Conservation (phyloP, 352 stramenopile genomes). For the Phytophthora foliorum region DNA sequence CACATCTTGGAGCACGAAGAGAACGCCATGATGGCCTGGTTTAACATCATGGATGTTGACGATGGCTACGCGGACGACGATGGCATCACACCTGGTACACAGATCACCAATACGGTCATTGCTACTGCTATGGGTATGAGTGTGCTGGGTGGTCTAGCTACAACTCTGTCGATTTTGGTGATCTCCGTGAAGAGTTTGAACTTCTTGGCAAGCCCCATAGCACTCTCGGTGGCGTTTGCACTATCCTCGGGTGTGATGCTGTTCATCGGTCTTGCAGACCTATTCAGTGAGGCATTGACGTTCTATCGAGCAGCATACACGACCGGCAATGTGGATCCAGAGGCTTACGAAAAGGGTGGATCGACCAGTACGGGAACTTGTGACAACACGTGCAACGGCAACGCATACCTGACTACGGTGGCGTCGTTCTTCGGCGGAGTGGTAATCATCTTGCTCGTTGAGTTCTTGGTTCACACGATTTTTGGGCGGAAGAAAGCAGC, state of each 20-base stretch:
- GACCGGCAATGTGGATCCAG: slow-evolving; percentile 54
- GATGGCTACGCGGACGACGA: slow-evolving; percentile 58
- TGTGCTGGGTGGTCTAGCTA: slow-evolving; percentile 69
- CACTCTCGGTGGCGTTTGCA: slow-evolving; percentile 68
- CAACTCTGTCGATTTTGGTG: slow-evolving; percentile 66
- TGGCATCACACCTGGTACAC: slow-evolving; percentile 37
- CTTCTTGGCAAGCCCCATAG: slow-evolving; percentile 61
- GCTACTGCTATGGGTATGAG: slow-evolving; percentile 76
- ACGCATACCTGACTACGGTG: slow-evolving; percentile 66
- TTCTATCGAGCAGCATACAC: slow-evolving; percentile 72
- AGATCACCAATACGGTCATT: slow-evolving; percentile 60
- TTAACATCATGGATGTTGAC: slow-evolving; percentile 59
- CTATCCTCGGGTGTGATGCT: slow-evolving; percentile 80
- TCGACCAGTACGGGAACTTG: slow-evolving; percentile 49
- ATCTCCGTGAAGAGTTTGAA: slow-evolving; percentile 69
- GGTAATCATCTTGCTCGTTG: slow-evolving; percentile 70
- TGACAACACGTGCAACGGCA: slow-evolving; percentile 66
- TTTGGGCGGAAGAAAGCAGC: slow-evolving; percentile 11
- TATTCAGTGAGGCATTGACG: slow-evolving; percentile 64
- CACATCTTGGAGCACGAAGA: slow-evolving; percentile 84
- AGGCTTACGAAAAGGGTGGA: slow-evolving; percentile 73
- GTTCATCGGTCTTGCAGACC: slow-evolving; percentile 74
- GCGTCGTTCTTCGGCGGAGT: slow-evolving; percentile 68
- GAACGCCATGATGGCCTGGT: slow-evolving; percentile 79
- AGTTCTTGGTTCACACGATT: slow-evolving; percentile 56